Evolutionary conservation across 192 early-diverging fungal species (phyloP).

Genomic region (Entophlyctis luteolus): DNA sequence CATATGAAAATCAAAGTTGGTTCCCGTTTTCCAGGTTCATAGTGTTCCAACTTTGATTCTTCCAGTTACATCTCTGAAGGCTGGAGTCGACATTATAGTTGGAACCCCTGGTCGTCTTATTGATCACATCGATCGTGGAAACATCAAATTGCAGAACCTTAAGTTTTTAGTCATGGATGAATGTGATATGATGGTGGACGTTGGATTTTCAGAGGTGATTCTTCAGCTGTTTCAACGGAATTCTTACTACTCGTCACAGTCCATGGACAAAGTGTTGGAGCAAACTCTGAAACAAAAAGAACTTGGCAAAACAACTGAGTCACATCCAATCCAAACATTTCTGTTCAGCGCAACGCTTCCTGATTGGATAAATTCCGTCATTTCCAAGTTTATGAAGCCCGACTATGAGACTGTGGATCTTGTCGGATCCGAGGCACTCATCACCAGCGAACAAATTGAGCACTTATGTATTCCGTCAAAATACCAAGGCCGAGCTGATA

Average conservation of each 20-base stretch:
- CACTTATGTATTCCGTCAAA: constrained; percentile 83
- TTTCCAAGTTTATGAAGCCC: constrained; percentile 52
- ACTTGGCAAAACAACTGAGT: constrained; percentile 13
- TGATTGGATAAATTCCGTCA: constrained; percentile 65
- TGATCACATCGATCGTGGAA: constrained; percentile 76
- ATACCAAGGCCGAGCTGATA: constrained; percentile 84
- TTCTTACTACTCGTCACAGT: background rate
- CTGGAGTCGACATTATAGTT: constrained; percentile 80
- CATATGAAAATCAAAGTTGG: constrained; percentile 61
- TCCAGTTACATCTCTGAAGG: constrained; percentile 31
- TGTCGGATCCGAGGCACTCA: constrained; percentile 79
- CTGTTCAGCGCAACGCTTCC: constrained; percentile 84
- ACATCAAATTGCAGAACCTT: constrained; percentile 64
- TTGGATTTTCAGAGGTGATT: constrained; percentile 42
- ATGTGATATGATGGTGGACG: constrained; percentile 79
- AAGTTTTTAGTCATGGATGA: constrained; percentile 38
- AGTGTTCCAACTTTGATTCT: background rate
- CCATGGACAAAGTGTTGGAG: constrained; percentile 74
- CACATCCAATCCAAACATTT: constrained; percentile 58
- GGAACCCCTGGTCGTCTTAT: constrained; percentile 93
- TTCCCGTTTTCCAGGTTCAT: background rate
- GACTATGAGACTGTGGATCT: constrained; percentile 70
- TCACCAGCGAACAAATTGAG: constrained; percentile 76
- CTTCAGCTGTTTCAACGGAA: background rate
- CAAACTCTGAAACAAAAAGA: constrained; percentile 75